Base-by-base conservation (phyloP, 768 basidiomycete species). In the Myochromella boudieri region DNA sequence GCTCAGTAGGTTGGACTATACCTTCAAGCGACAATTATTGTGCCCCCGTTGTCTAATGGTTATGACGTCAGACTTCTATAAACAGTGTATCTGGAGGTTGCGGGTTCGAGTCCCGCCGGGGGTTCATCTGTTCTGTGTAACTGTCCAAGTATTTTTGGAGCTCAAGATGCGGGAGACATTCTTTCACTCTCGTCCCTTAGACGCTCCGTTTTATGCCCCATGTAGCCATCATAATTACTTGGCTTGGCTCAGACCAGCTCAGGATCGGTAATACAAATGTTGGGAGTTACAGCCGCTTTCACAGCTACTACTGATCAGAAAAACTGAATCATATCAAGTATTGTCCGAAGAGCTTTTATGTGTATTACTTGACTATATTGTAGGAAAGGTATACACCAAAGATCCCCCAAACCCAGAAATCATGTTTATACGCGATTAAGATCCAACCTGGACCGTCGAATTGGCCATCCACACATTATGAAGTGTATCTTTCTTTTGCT, bases 41-140 rank as follows among this genome's bases (percentile, higher is more conserved):
- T n/a, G 85, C 84, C 84, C 85, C 76, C 76, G 80, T 87, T 84
- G 85, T 86, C 84, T 87, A 86, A 87, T 87, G 85, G 85, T 73
- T 84, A 87, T 87, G 85, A 86, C 85, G 85, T 86, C 85, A 87
- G 85, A 87, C 85, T 87, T 87, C 85, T 87, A 84, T 48, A 4
- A n/a, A n/a, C 18, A 10, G 17, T 9, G 22, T 48, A 83, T 86
- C 84, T 86, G 84, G 82, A 85, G 85, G 84, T 79, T 87, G 83
- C 80, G 84, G 77, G 85, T 87, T 87, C 85, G 85, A 87, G 75
- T 85, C 85, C 77, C 83, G 81, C 82, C 80, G 77, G 84, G 84
- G 83, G 85, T 82, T 78, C n/a, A n/a, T n/a, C n/a, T n/a, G n/a
- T n/a, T n/a, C n/a, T n/a, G n/a, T n/a, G n/a, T n/a, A n/a, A n/a